Base-by-base conservation (phyloP, 768 basidiomycete genomes). In the Lentinula sp. region DNA sequence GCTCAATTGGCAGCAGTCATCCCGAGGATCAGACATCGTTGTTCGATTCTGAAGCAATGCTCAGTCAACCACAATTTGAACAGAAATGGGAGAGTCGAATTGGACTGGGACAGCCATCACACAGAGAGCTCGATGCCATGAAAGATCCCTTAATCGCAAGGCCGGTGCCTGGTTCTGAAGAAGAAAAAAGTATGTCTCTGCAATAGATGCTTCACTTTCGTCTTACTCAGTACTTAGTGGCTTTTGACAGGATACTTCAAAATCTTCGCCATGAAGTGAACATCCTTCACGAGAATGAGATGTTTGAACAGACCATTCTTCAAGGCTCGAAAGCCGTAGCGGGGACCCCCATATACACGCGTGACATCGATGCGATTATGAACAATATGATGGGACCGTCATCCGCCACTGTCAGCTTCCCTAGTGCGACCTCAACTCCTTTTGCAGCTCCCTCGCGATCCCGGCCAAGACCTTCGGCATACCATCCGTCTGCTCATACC, bases 311-410 rank as follows among this genome's bases (percentile, higher is more conserved):
- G 54, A 78, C 76, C 13, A 64, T 82, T 12, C 68, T 79, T 18
- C 77, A 77, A 15, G 79, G 80, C 46, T 80, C 81, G 8, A 76
- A 77, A 62, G 76, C 75, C n/a, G 77, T 71, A 7, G 61, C 78
- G 39, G 79, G 80, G 59, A 71, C 71, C 13, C 77, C 76, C 50
- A 76, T 79, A 3, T 70, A 73, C 13, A 75, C 81, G 16, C 74
- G 69, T 32, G 78, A 83, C 61, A 78, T 84, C 51, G 81, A 82
- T 67, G 61, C 67, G 20, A 74, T 84, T 59, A 78, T 84, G 79
- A 73, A 71, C 39, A 78, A 78, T 64, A 81, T 84, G 82, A 82
- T 84, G 81, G 73, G 76, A 18, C 61, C 63, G 6, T 64, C 71
- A 9, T 59, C 57, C 33, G 1, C 45, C 6, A 36, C 45, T 46